Evolutionary conservation across 305 asterid species (phyloP), one percentile per base, ranked within the genome.

Genomic region (Rubia peregrina): DNA sequence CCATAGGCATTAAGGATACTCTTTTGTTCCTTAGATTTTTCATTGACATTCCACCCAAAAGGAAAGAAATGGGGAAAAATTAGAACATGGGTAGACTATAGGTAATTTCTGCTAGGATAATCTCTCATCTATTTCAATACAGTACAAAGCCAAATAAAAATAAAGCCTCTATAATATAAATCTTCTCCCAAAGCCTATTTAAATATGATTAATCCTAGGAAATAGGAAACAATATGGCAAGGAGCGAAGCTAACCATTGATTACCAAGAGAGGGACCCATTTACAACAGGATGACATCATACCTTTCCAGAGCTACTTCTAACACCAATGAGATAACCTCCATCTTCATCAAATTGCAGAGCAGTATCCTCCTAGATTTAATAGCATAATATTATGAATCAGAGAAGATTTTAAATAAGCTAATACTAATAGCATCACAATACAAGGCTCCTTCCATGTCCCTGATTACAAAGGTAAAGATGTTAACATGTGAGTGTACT

Each of bases 301-400:
- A 90, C 97, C 97, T 90, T 93, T 65, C 98, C 98, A 70, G 81
- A 80, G 79, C 97, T 87, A 85, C 90, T 90, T 80, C 98, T 97
- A 78, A 89, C 97, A 69, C 92, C 95, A 95, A 90, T 86, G 40
- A 66, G 89, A 79, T 80, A 82, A 74, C 96, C 96, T 69, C 86
- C 89, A 81, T 85, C 93, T 71, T 85, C 90, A 43, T 88, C 95
- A 56, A 93, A 90, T 82, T 93, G 96, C 79, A 90, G 72, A 17
- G 97, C 95, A 44, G 96, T 90, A 49, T 90, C 94, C 88, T 90
- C 93, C 95, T 87, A 82, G 69, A 79, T 71, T 69, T 76, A 30
- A 46, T 49, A 74, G 69, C 44, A 77, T 42, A 73, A 55, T 41
- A 40, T 71, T 22, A 71, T 70, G 66, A 63, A 73, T 10, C 53